Percentiles rank a stretch among this genome's conserved stretches.
Conservation (phyloP, 163 green algal species). For the Prototheca stagnorum region DNA sequence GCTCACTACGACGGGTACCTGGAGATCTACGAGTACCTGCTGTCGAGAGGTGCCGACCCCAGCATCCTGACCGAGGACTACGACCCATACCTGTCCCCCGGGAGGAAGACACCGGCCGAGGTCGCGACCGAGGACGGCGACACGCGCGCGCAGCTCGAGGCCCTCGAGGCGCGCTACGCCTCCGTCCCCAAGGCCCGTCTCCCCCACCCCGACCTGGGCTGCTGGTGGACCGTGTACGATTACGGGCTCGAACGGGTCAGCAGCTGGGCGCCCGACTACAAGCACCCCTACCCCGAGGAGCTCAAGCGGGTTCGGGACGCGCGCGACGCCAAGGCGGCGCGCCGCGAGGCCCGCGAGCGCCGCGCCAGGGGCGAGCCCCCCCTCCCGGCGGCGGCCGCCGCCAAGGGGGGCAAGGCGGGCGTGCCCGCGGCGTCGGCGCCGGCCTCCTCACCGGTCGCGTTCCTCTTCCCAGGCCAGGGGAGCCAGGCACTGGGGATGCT, state of each 20-base stretch:
- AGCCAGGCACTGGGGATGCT: conserved; percentile 88
- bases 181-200: conserved; percentile 30
- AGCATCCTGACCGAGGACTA: conserved; percentile 51
- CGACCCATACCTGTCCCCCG: conserved; percentile 80
- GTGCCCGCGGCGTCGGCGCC: conserved; percentile 9
- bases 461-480: conserved; percentile 74
- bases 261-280: conserved; percentile 51
- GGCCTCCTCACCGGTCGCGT: conserved; percentile 47
- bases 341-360: conserved; percentile 8
- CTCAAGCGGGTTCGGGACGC: conserved; percentile 19
- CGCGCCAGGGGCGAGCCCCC: conserved; percentile 7
- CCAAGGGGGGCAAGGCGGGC: background rate
- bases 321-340: conserved; percentile 15
- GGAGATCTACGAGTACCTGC: conserved; percentile 88
- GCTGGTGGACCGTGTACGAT: conserved; percentile 90
- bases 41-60: conserved; percentile 76
- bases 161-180: conserved; percentile 52
- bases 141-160: conserved; percentile 19
- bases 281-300: conserved; percentile 57
- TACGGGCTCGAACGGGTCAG: conserved; percentile 65
- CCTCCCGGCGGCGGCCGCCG: background rate
- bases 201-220: conserved; percentile 66
- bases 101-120: conserved; percentile 53
- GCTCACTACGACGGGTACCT: conserved; percentile 80
- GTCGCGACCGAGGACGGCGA: conserved; percentile 18